Percentiles rank a stretch among this genome's conserved stretches.
Evolutionary conservation across 2,329 filamentous ascomycete species (phyloP).

Genomic region (Microsporum audouinii): DNA sequence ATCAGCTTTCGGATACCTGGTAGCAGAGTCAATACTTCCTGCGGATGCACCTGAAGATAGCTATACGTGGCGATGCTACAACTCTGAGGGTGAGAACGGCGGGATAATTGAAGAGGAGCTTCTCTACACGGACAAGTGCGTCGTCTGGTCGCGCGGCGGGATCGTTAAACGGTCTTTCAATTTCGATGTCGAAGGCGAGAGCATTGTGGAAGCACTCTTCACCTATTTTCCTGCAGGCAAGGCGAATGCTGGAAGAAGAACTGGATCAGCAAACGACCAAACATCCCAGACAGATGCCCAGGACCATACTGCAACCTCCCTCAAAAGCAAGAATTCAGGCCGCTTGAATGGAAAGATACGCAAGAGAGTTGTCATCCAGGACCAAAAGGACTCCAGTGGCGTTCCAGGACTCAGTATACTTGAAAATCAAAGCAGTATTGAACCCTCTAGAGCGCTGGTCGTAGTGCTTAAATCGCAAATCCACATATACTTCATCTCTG

Average conservation of each 20-base stretch:
- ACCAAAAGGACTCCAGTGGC: conserved; percentile 3
- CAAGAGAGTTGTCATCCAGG: conserved; percentile 13
- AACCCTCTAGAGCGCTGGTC: conserved; percentile 56
- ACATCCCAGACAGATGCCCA: neutral
- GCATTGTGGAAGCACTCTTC: conserved; percentile 73
- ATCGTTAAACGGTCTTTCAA: conserved; percentile 76
- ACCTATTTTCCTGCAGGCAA: conserved; percentile 57
- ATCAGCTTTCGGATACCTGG: conserved; percentile 67
- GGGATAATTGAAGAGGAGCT: conserved; percentile 61
- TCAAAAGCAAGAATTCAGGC: neutral
- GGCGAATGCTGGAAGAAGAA: conserved; percentile 15
- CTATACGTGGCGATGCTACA: conserved; percentile 65
- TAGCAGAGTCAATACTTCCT: conserved; percentile 66
- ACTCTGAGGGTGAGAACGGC: conserved; percentile 34
- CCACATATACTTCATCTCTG: conserved; percentile 82
- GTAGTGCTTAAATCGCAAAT: conserved; percentile 87
- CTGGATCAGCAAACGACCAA: neutral
- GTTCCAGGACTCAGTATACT: conserved; percentile 24
- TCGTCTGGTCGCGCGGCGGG: conserved; percentile 81
- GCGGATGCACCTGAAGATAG: conserved; percentile 49
- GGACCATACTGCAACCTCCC: neutral
- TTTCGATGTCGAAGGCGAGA: conserved; percentile 76
- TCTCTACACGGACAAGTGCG: conserved; percentile 60
- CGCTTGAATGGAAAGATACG: conserved; percentile 8
- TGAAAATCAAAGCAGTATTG: conserved; percentile 19